A percentile compares a stretch with the other conserved stretches of the same genome.
These are phyloP conservation scores for Penicillium sp. DNA, from an alignment of 2,329 filamentous ascomycete genomes.

Conservation along the genomic window DNA sequence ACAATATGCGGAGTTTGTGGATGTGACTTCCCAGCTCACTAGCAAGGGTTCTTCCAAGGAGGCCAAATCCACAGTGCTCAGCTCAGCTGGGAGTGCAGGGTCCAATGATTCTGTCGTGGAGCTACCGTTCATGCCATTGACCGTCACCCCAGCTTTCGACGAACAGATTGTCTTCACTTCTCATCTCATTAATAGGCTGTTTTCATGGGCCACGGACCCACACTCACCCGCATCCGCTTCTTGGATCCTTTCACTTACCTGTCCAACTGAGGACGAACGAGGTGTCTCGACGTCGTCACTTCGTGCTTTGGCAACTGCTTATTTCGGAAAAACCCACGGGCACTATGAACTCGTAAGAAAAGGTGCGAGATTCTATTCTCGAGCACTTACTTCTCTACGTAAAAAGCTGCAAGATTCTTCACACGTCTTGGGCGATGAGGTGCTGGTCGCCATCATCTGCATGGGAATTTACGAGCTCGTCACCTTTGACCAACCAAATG, in stretches of 20 bases:
- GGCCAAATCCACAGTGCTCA: not conserved
- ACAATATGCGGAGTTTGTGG: constrained; percentile 8
- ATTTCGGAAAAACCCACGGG: constrained; percentile 11
- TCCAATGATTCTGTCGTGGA: not conserved
- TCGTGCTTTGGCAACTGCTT: constrained; percentile 8
- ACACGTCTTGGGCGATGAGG: constrained; percentile 6
- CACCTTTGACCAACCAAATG: constrained; percentile 9
- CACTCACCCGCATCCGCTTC: not conserved
- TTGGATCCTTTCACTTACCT: constrained; percentile 7
- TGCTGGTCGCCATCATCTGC: constrained; percentile 10
- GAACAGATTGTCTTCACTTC: constrained; percentile 10
- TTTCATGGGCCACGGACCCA: constrained; percentile 10
- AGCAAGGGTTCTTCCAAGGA: not conserved
- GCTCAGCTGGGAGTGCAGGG: not conserved
- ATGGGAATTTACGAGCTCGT: constrained; percentile 15
- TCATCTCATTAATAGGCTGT: constrained; percentile 6
- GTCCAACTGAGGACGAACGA: not conserved
- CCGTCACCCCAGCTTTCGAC: constrained; percentile 6
- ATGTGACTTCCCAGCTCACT: constrained; percentile 2
- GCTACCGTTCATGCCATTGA: not conserved
- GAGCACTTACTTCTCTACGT: constrained; percentile 8
- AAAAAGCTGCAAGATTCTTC: constrained; percentile 2
- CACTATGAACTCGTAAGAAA: constrained; percentile 3
- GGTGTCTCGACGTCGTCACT: constrained; percentile 6
- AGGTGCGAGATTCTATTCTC: constrained; percentile 6